A percentile compares a stretch with the other conserved stretches of the same genome.
These are phyloP conservation scores for Cryphonectria naterciae DNA, from an alignment of 2,329 filamentous ascomycete species.

Conservation along the genomic window DNA sequence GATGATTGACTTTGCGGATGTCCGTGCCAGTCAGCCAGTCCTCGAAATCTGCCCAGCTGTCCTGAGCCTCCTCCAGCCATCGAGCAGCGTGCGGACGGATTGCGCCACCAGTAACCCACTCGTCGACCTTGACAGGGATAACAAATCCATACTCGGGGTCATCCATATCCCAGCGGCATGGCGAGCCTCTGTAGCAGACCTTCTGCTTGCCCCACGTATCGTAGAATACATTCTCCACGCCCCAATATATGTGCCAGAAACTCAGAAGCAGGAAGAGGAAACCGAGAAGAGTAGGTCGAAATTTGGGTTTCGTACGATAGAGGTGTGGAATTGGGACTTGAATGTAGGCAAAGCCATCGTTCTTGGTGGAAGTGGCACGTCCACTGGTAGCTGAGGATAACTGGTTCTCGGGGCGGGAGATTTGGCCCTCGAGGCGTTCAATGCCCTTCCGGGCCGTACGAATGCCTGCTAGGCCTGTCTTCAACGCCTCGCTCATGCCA, in stretches of 20 bases:
- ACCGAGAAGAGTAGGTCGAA: constrained; percentile 55
- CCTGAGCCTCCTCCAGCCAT: constrained; percentile 48
- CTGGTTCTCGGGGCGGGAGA: constrained; percentile 45
- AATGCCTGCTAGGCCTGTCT: constrained; percentile 55
- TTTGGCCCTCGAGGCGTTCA: constrained; percentile 58
- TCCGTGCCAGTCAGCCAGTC: constrained; percentile 50
- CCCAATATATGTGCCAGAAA: constrained; percentile 51
- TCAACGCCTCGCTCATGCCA: constrained; percentile 58
- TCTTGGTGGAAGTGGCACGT: constrained; percentile 1
- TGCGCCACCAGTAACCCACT: constrained; percentile 60
- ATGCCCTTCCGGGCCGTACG: constrained; percentile 61
- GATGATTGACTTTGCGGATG: constrained; percentile 45
- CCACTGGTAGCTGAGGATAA: not conserved
- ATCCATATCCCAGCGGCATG: constrained; percentile 46
- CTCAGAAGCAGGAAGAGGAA: constrained; percentile 47
- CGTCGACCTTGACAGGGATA: constrained; percentile 64
- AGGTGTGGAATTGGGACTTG: constrained; percentile 52
- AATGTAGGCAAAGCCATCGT: constrained; percentile 41
- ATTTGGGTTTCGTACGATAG: constrained; percentile 48
- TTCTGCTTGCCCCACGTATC: constrained; percentile 55
- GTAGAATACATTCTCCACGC: constrained; percentile 57
- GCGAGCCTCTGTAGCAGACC: constrained; percentile 49
- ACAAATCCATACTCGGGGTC: constrained; percentile 65
- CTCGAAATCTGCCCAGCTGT: constrained; percentile 51
- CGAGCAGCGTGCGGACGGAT: constrained; percentile 47